Percentiles rank a stretch among this genome's conserved stretches.
Conservation (phyloP, 306 rosid species). For the Trichosanthes cucumerina region DNA sequence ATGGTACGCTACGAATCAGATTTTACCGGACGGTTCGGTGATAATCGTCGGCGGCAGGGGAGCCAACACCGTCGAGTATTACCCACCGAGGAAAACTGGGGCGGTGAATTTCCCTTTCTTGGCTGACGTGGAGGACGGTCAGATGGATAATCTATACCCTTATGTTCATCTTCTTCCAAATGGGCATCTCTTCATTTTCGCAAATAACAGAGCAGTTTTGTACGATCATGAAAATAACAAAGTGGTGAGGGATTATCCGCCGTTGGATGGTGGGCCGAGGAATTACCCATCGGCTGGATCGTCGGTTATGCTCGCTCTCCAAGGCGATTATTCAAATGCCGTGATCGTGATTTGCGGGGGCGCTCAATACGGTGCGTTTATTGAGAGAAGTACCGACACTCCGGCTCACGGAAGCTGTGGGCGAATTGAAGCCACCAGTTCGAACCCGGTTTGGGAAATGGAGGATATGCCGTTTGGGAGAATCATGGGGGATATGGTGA, state of each 20-base stretch:
- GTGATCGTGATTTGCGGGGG: constrained; percentile 73
- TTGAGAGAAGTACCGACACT: constrained; percentile 27
- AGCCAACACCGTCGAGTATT: constrained; percentile 54
- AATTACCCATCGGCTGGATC: constrained; percentile 93
- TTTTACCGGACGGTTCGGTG: constrained; percentile 62
- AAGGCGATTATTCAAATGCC: constrained; percentile 41
- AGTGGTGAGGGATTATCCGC: constrained; percentile 34
- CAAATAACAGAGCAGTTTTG: constrained; percentile 55
- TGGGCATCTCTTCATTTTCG: constrained; percentile 71
- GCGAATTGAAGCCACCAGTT: constrained; percentile 35
- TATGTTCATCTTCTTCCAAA: constrained; percentile 76
- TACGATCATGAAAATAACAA: constrained; percentile 26
- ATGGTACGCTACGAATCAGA: constrained; percentile 79
- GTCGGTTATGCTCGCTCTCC: constrained; percentile 53
- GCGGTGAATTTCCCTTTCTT: constrained; percentile 57
- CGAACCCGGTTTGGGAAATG: constrained; percentile 55
- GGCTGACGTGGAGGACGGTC: constrained; percentile 46
- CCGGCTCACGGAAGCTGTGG: constrained; percentile 84
- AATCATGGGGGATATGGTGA: constrained; percentile 91
- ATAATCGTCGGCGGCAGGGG: constrained; percentile 69
- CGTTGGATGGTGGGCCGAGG: constrained; percentile 71
- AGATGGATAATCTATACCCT: constrained; percentile 81
- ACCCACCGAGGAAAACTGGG: constrained; percentile 42
- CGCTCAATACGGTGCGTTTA: constrained; percentile 69
- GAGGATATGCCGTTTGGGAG: constrained; percentile 82